Conservation (phyloP, 345 rosid genomes). For the Heritiera fomes region DNA sequence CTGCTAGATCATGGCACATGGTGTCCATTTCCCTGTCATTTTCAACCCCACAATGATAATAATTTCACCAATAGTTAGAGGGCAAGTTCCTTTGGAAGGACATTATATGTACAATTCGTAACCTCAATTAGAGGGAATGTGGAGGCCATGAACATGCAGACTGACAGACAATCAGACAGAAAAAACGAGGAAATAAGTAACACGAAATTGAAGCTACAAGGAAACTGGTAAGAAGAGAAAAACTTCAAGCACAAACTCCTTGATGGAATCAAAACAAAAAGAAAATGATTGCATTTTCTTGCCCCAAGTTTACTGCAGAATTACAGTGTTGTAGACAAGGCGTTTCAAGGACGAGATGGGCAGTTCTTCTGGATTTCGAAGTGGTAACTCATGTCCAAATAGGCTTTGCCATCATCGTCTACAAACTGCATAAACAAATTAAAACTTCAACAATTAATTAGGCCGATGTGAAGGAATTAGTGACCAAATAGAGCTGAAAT, state of each 20-base stretch:
- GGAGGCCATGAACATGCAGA: constrained; percentile 6
- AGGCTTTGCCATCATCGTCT: constrained; percentile 21
- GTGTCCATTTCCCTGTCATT: constrained; percentile 8
- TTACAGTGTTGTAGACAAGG: neutral
- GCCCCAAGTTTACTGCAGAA: neutral
- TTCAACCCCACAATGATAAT: neutral
- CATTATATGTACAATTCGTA: neutral
- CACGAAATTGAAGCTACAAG: neutral
- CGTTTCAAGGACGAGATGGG: neutral
- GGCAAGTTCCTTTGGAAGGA: neutral
- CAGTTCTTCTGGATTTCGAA: constrained; percentile 21
- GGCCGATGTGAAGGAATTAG: too few species aligned
- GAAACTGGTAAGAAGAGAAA: neutral
- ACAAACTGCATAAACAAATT: constrained; percentile 12
- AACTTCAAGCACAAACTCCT: neutral
- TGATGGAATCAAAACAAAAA: neutral
- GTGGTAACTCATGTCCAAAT: constrained; percentile 17
- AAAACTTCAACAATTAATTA: neutral
- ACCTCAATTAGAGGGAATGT: neutral
- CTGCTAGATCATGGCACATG: constrained; percentile 11
- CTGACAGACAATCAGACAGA: neutral
- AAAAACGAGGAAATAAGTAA: neutral
- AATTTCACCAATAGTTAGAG: neutral
- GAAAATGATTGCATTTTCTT: too few species aligned
- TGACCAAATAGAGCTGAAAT: neutral